These are phyloP conservation scores for Plenodomus lindquistii DNA, from an alignment of 2,329 filamentous ascomycete genomes.

Conservation along the genomic window DNA sequence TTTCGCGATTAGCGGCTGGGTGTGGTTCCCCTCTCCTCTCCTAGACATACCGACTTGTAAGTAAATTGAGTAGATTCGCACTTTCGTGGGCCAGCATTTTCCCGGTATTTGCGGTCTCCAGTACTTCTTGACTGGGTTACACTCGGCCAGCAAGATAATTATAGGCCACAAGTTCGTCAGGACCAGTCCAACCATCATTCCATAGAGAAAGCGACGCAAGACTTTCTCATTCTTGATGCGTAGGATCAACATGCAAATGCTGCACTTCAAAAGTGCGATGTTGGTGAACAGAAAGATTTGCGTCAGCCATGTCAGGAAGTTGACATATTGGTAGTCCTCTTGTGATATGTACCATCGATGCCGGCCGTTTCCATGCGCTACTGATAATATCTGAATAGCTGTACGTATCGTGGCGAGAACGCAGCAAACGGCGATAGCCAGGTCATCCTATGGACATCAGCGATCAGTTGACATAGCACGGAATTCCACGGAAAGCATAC, in stretches of 20 bases:
- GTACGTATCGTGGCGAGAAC: slow-evolving; percentile 38
- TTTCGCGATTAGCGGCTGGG: background rate
- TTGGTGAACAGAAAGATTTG: slow-evolving; percentile 49
- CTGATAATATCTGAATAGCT: slow-evolving; percentile 40
- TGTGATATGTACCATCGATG: slow-evolving; percentile 43
- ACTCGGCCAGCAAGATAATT: slow-evolving; percentile 31
- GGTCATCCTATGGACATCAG: slow-evolving; percentile 34
- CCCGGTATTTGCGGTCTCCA: slow-evolving; percentile 19
- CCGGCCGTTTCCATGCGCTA: slow-evolving; percentile 45
- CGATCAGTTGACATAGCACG: background rate
- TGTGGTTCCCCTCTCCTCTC: background rate
- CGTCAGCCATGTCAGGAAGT: slow-evolving; percentile 47
- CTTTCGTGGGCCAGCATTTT: slow-evolving; percentile 27
- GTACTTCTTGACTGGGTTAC: slow-evolving; percentile 25
- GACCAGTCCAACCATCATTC: slow-evolving; percentile 23
- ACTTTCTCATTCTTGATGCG: slow-evolving; percentile 46
- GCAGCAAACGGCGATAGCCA: slow-evolving; percentile 38
- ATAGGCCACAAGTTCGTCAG: slow-evolving; percentile 22
- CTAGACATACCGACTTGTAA: slow-evolving; percentile 28
- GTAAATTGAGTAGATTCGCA: slow-evolving; percentile 34
- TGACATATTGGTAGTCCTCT: slow-evolving; percentile 41
- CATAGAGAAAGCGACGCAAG: slow-evolving; percentile 38
- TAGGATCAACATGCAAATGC: slow-evolving; percentile 49
- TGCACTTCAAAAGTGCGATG: slow-evolving; percentile 49
- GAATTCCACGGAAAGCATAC: slow-evolving; percentile 11